Conservation (phyloP, 176 grass and related monocot genomes). For the Cenchrus purpureus region DNA sequence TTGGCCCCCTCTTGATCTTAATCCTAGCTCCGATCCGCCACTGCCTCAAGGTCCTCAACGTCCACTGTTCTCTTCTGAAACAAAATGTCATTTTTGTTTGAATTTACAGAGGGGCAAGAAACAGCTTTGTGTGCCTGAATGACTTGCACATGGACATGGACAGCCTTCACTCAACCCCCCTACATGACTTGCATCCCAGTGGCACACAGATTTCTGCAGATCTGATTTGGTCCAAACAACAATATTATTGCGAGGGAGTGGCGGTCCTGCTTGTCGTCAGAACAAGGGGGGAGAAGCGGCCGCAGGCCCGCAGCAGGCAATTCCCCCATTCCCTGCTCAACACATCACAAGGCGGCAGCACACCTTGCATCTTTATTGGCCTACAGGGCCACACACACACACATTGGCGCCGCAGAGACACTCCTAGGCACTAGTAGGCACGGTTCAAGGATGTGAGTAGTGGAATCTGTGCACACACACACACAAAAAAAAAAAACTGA, state of each 20-base stretch:
- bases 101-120: background rate
- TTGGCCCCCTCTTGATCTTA: too few relatives aligned
- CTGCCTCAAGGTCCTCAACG: too few relatives aligned
- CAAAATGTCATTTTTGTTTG: too few relatives aligned
- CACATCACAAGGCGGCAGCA: background rate
- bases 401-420: slow-evolving; percentile 29
- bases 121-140: background rate
- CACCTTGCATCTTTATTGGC: slow-evolving; percentile 42
- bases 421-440: background rate
- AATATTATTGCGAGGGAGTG: slow-evolving; percentile 5
- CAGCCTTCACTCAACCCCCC: background rate
- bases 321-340: slow-evolving; percentile 36
- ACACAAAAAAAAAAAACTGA: background rate
- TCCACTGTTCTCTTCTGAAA: background rate
- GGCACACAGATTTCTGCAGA: slow-evolving; percentile 7
- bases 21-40: too few relatives aligned
- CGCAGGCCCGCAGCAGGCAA: slow-evolving; percentile 18
- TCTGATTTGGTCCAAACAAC: slow-evolving; percentile 7
- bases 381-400: slow-evolving; percentile 25
- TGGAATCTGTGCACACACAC: slow-evolving; percentile 1
- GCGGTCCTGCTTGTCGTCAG: slow-evolving; percentile 46
- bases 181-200: background rate
- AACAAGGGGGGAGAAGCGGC: slow-evolving; percentile 30
- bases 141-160: background rate
- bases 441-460: slow-evolving; percentile 22